Evolutionary conservation across 1,284 basidiomycete species (phyloP).

Genomic region (Ustilago cynodontis): DNA sequence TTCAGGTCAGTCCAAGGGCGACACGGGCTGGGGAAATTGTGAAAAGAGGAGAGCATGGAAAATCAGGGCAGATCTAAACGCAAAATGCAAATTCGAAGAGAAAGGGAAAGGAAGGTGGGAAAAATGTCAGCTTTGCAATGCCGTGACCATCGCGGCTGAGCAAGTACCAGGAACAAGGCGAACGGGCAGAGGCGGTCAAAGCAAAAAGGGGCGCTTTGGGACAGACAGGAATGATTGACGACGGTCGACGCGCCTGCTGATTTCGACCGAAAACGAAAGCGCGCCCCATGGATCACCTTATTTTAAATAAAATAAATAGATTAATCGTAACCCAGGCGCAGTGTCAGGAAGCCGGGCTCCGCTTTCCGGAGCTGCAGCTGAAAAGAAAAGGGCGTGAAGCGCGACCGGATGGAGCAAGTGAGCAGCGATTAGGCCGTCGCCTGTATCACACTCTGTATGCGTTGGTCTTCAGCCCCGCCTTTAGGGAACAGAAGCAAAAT

Average conservation of each 20-base stretch:
- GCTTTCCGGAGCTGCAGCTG: background rate
- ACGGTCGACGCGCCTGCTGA: slow-evolving; percentile 15
- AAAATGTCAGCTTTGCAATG: background rate
- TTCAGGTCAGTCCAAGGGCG: background rate
- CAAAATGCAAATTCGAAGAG: background rate
- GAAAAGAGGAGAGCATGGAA: slow-evolving; percentile 4
- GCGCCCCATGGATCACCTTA: background rate
- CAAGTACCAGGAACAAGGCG: slow-evolving; percentile 2
- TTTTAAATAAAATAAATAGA: no score
- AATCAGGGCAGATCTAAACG: background rate
- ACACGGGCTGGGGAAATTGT: background rate
- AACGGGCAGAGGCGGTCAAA: background rate
- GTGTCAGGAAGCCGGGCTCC: background rate
- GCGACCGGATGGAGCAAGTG: background rate
- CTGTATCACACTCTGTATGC: background rate
- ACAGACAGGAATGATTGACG: slow-evolving; percentile 38
- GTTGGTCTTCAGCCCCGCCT: background rate
- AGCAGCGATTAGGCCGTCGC: background rate
- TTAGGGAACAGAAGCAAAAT: no score
- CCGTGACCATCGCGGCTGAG: slow-evolving; percentile 12
- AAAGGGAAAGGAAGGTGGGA: background rate
- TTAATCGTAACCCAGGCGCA: background rate
- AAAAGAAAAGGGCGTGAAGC: background rate
- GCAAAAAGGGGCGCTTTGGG: background rate
- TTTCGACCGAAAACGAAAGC: slow-evolving; percentile 9